Evolutionary conservation across 73 alveolate species (phyloP).

Genomic region (Paraurostyla sp.): DNA sequence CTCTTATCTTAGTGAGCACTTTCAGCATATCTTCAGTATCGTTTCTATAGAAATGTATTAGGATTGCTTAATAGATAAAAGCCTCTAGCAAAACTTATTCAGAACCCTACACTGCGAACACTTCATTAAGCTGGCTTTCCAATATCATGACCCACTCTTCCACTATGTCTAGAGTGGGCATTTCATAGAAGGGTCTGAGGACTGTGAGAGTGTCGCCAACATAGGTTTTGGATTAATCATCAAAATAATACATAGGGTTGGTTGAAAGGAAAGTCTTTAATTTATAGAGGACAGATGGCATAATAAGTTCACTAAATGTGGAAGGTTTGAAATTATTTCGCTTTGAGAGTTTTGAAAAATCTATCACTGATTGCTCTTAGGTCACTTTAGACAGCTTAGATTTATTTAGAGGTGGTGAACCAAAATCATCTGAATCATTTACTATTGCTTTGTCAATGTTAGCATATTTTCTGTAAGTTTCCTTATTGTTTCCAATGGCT

Average conservation of each 20-base stretch:
- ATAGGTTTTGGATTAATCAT: conserved; percentile 46
- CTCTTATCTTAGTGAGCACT: conserved; percentile 61
- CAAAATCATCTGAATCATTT: conserved; percentile 45
- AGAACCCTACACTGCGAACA: conserved; percentile 73
- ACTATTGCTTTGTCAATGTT: conserved; percentile 54
- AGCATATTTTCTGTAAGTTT: conserved; percentile 34
- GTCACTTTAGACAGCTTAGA: background rate
- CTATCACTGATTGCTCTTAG: conserved; percentile 11
- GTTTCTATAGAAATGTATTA: conserved; percentile 55
- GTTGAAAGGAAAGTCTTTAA: conserved; percentile 19
- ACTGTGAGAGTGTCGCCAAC: conserved; percentile 45
- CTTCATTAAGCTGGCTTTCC: conserved; percentile 73
- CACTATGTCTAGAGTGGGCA: conserved; percentile 65
- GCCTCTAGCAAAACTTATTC: conserved; percentile 78
- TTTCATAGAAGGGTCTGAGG: conserved; percentile 58
- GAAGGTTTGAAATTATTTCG: conserved; percentile 50
- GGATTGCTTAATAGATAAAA: conserved; percentile 51
- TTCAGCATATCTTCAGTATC: conserved; percentile 58
- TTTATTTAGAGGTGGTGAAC: conserved; percentile 27
- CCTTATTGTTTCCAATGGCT: conserved; percentile 28
- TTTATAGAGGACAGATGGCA: conserved; percentile 57
- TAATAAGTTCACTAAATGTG: background rate
- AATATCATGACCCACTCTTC: conserved; percentile 75
- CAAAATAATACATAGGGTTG: conserved; percentile 50
- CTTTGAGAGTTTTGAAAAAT: conserved; percentile 54